These are phyloP conservation scores for Leishmania tropica DNA, from an alignment of 208 protist species.

Conservation along the genomic window DNA sequence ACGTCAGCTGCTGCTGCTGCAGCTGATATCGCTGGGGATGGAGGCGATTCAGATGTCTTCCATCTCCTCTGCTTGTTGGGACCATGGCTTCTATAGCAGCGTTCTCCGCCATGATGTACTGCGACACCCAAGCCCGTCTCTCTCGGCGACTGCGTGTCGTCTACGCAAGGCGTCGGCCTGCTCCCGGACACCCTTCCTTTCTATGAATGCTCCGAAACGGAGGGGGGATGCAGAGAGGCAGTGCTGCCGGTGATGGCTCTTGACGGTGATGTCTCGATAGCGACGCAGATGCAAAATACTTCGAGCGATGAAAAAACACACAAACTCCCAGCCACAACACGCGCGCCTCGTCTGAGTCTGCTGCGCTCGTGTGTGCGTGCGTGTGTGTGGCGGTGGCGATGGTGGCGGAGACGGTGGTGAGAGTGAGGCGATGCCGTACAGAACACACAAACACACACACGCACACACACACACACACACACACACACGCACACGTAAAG, in stretches of 20 bases:
- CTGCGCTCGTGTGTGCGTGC: too few species aligned
- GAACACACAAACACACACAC: neutral
- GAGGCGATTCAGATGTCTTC: neutral
- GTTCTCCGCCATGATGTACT: neutral
- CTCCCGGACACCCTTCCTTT: neutral
- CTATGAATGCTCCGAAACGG: neutral
- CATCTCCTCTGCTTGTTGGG: neutral
- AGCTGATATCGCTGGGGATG: neutral
- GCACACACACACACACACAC: slow-evolving; percentile 1
- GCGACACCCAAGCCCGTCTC: neutral
- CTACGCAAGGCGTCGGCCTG: too few species aligned
- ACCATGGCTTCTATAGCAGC: neutral
- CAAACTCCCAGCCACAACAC: neutral
- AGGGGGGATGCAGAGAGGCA: neutral
- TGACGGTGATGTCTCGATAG: neutral
- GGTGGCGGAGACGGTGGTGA: too few species aligned
- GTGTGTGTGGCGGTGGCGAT: too few species aligned
- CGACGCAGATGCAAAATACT: neutral
- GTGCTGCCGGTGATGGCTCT: neutral
- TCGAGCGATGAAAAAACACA: neutral
- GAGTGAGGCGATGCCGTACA: too few species aligned
- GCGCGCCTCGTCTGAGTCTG: too few species aligned
- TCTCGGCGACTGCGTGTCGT: neutral
- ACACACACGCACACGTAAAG: neutral
- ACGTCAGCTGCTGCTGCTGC: neutral